These are phyloP conservation scores for Nasturtium officinale DNA, from an alignment of 345 rosid species.

Conservation along the genomic window DNA sequence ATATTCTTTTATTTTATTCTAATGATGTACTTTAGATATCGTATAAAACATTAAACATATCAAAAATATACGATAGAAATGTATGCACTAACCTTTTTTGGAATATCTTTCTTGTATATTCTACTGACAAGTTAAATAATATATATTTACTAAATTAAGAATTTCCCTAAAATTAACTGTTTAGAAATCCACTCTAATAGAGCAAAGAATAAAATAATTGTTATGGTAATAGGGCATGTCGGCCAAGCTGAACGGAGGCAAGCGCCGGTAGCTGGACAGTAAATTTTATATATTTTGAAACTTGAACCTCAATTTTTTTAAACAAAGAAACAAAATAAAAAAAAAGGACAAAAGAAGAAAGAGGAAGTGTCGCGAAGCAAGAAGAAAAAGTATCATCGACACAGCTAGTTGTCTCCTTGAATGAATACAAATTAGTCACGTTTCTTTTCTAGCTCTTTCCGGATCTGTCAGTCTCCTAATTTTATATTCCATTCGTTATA, in stretches of 20 bases:
- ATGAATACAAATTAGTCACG: constrained; percentile 36
- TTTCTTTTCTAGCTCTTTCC: constrained; percentile 42
- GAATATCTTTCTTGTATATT: neutral
- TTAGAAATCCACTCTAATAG: neutral
- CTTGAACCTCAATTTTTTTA: neutral
- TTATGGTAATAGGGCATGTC: constrained; percentile 18
- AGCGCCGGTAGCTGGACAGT: neutral
- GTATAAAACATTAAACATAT: neutral
- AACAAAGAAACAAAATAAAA: neutral
- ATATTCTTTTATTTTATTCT: no score
- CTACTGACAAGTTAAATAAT: neutral
- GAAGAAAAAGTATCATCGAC: constrained; percentile 24
- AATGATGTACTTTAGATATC: neutral
- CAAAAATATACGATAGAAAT: neutral
- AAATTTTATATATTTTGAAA: neutral
- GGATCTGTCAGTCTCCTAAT: constrained; percentile 35
- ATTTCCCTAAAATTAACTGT: no score
- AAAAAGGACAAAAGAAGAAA: neutral
- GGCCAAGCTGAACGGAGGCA: constrained; percentile 3
- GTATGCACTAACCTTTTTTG: neutral
- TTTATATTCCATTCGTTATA: neutral
- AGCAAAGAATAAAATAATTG: neutral
- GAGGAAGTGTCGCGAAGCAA: constrained; percentile 27
- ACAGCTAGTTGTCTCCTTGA: constrained; percentile 40
- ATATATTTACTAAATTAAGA: neutral